Evolutionary conservation across 371 early-diverging fungal species (phyloP).

Genomic region (Parasitella parasitica): DNA sequence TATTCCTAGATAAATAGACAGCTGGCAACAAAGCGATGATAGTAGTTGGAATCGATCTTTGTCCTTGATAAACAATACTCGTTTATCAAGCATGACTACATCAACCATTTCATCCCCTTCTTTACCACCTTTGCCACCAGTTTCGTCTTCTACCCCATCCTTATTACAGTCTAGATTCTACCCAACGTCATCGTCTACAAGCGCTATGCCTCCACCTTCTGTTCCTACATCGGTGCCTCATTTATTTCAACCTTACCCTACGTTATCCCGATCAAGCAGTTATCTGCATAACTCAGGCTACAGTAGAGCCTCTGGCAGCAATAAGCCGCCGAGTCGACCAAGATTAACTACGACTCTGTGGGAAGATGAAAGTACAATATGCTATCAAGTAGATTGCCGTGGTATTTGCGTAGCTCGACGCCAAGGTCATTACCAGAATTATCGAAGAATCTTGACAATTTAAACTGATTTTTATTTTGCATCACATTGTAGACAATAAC

Average conservation of each 20-base stretch:
- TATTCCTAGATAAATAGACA: not conserved
- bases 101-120: not conserved
- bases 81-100: not conserved
- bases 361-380: constrained; percentile 81
- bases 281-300: not conserved
- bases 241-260: constrained; percentile 12
- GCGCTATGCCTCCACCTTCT: not conserved
- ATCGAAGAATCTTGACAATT: constrained; percentile 36
- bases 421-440: constrained; percentile 54
- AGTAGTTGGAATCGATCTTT: not conserved
- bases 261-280: constrained; percentile 2
- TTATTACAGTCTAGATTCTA: not conserved
- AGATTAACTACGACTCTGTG: constrained; percentile 74
- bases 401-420: constrained; percentile 80
- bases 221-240: not conserved
- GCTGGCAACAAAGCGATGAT: not conserved
- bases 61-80: not conserved
- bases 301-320: not conserved
- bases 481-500: constrained; percentile 56
- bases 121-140: not conserved
- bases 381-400: constrained; percentile 77
- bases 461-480: constrained; percentile 10
- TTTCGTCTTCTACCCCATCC: not conserved
- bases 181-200: not conserved
- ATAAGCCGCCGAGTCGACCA: constrained; percentile 27